These are phyloP conservation scores for Limonium bicolor DNA, from an alignment of 148 eudicot species.

Conservation along the genomic window DNA sequence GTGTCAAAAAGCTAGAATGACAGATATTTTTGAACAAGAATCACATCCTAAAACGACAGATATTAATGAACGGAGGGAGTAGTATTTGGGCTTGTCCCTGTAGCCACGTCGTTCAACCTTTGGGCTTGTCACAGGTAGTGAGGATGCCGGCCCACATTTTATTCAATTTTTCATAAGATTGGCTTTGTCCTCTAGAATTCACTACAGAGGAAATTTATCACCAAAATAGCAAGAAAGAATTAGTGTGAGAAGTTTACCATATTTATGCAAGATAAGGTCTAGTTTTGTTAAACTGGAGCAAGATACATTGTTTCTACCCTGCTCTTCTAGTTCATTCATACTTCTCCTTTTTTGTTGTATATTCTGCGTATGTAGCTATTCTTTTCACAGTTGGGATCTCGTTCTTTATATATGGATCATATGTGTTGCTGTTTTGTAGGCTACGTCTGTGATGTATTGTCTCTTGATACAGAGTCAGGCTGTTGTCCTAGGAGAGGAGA, in stretches of 20 bases:
- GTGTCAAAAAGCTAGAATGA: too few species aligned
- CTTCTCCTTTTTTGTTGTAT: background rate
- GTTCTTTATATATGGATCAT: slow-evolving; percentile 8
- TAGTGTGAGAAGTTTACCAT: background rate
- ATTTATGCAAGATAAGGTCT: background rate
- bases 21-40: too few species aligned
- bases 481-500: slow-evolving; percentile 72
- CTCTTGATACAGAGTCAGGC: slow-evolving; percentile 61
- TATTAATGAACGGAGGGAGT: too few species aligned
- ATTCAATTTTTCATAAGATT: too few species aligned
- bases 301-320: background rate
- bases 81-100: too few species aligned
- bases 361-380: background rate
- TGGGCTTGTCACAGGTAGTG: too few species aligned
- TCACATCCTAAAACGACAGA: too few species aligned
- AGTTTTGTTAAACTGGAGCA: background rate
- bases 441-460: slow-evolving; percentile 77
- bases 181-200: too few species aligned
- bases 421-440: slow-evolving; percentile 27
- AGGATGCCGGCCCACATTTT: too few species aligned
- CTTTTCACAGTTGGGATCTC: background rate
- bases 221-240: too few species aligned
- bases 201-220: too few species aligned
- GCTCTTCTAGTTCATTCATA: background rate
- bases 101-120: too few species aligned